phyloP scores from a whole-genome alignment of 139 green algal genomes.

The Haematococcus lacustris region DNA sequence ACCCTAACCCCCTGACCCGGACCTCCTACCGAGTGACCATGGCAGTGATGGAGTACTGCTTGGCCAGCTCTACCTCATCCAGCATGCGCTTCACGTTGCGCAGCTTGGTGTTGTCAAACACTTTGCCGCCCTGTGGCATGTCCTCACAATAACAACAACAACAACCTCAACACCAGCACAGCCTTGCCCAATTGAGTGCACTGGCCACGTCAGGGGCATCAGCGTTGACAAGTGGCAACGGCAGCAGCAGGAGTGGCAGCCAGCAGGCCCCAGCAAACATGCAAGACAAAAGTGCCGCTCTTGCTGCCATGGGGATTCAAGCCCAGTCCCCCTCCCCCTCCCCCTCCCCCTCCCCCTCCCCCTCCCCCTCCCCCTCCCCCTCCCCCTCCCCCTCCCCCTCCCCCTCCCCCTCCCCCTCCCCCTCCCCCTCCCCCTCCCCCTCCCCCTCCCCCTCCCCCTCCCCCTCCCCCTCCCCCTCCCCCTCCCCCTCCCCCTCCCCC shows the following conservation, averaged over 20 bases:
- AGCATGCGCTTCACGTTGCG: background rate
- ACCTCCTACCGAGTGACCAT: background rate
- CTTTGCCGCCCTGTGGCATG: background rate
- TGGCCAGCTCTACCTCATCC: background rate
- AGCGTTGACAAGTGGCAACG: too few species aligned
- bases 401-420: background rate
- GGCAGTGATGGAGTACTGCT: background rate
- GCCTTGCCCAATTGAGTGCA: too few species aligned
- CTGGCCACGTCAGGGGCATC: too few species aligned
- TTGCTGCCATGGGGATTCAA: background rate
- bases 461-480: background rate
- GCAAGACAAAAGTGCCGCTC: background rate
- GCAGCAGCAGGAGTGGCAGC: background rate
- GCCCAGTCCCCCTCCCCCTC: background rate
- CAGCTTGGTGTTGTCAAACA: background rate
- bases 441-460: background rate
- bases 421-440: too few species aligned
- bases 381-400: background rate
- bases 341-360: too few species aligned
- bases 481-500: background rate
- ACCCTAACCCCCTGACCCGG: too few species aligned
- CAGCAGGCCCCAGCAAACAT: too few species aligned
- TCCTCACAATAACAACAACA: background rate
- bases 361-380: background rate
- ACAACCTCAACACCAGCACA: background rate